Base-by-base conservation (phyloP, 768 basidiomycete species). In the Termitomyces sp. region DNA sequence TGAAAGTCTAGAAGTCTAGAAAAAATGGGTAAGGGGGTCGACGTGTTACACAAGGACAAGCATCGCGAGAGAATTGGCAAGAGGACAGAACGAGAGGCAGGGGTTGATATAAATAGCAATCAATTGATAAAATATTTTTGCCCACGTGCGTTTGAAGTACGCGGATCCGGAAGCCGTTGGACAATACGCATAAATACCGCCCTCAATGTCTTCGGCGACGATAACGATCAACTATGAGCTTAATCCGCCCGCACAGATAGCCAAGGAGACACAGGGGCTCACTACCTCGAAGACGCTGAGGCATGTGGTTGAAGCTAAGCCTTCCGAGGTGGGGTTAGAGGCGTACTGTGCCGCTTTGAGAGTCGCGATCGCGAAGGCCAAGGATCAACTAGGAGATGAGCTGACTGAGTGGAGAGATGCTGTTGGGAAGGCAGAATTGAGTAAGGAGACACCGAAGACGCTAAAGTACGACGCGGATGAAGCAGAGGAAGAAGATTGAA, bases 401-500 rank as follows among this genome's bases (percentile, higher is more conserved):
- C 70, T 92, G 70, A 92, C 91, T 0, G 79, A 72, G 7, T 92
- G 91, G 91, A 81, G 87, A 67, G 89, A 92, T 71, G 80, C 81
- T 5, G 85, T 91, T 4, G 88, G 90, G 15, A 87, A 81, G 51
- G 68, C 73, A 7, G 91, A 92, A 70, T 70, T 81, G 67, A 78
- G 68, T 17, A 90, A 89, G 67, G 89, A 91, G 66, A 73, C 73
- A 15, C 77, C 72, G 65, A 77, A 73, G 56, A 73, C 69, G 11
- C 72, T 68, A 49, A 76, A 74, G 60, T 74, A 75, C 11, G 79
- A 78, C 6, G 79, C 72, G 12, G 83, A 81, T 0, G 79, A 77
- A 10, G 81, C 78, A 4, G 85, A 79, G 15, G 83, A 78, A 5
- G 82, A 80, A 0, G 80, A 77, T 1, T 79, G 79, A 29, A 37